Percentiles rank a stretch among this genome's conserved stretches.
phyloP scores from a whole-genome alignment of 139 green algal species.

The Ettlia oleoabundans region DNA sequence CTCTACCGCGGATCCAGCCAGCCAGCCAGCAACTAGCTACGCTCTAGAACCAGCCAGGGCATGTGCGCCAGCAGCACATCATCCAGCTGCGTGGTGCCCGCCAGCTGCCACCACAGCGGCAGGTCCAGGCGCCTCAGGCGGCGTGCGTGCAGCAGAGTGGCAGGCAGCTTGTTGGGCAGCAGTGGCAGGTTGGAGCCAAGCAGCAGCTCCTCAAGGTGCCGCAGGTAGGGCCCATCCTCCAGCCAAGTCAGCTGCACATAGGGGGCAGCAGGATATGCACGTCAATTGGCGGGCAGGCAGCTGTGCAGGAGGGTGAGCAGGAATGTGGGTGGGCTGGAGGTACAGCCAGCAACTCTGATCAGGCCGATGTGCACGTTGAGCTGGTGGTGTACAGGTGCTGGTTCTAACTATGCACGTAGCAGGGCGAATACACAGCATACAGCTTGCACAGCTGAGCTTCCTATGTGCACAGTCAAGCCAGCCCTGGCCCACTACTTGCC shows the following conservation, averaged over 20 bases:
- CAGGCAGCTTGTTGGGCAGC: background rate
- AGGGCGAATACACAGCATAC: background rate
- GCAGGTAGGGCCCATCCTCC: conserved; percentile 7
- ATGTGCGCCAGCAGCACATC: background rate
- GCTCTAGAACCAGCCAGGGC: no score
- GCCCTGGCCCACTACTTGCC: background rate
- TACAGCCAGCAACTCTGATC: no score
- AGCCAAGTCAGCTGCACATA: background rate
- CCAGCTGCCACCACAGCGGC: conserved; percentile 19
- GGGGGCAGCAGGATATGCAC: background rate
- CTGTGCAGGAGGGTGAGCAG: no score
- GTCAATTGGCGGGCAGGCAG: no score
- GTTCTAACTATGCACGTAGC: background rate
- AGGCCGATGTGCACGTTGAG: background rate
- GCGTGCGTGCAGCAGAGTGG: background rate
- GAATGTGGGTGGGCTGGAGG: no score
- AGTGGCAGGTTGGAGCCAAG: conserved; percentile 16
- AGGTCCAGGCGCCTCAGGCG: conserved; percentile 10
- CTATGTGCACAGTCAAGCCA: background rate
- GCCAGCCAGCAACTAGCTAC: background rate
- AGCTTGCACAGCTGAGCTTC: background rate
- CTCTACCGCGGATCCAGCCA: background rate
- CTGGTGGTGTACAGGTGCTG: background rate
- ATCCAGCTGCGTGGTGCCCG: background rate
- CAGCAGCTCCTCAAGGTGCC: background rate